Evolutionary conservation across 2,329 filamentous ascomycete genomes (phyloP), one percentile per base, ranked within the genome.

Genomic region (Scopulariopsis brevicaulis): DNA sequence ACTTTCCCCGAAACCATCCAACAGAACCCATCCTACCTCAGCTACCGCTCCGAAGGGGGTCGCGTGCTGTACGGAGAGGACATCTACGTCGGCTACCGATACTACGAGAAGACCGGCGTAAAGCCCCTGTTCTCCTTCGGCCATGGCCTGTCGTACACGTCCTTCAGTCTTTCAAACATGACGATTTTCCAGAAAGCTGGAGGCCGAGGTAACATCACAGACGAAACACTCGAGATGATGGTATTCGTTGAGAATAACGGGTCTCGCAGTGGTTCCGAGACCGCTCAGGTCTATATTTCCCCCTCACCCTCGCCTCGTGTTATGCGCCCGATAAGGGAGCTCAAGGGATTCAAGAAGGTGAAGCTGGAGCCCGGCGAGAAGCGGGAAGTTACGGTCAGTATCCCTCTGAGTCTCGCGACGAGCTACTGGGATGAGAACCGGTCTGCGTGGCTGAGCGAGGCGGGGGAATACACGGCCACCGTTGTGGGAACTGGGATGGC

Each of bases 51-150:
- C 12, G 87, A 93, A 68, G 82, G 84, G 37, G 82, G 87, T 52
- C 80, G 86, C 59, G 84, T 86, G 0, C 73, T 90, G 1, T 94
- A 94, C 66, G 87, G 87, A 54, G 89, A 94, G 69, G 89, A 90
- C 60, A 75, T 94, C 54, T 93, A 90, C 68, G 77, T 93, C 48
- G 89, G 89, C 3, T 94, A 94, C 72, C 79, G 88, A 22, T 90
- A 84, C 74, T 94, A 90, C 68, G 89, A 94, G 66, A 85, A 81
- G 64, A 77, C 80, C 20, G 77, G 84, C 40, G 76, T 83, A 3
- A 74, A 77, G 0, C 81, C 86, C 0, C 77, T 87, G 35, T 94
- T 92, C 70, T 79, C 86, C 59, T 95, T 95, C 67, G 89, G 89
- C 15, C 85, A 91, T 65, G 90, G 90, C 2, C 76, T 94, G 1